phyloP scores from a whole-genome alignment of 2,329 filamentous ascomycete species.

The Mycosphaerella arachidis region DNA sequence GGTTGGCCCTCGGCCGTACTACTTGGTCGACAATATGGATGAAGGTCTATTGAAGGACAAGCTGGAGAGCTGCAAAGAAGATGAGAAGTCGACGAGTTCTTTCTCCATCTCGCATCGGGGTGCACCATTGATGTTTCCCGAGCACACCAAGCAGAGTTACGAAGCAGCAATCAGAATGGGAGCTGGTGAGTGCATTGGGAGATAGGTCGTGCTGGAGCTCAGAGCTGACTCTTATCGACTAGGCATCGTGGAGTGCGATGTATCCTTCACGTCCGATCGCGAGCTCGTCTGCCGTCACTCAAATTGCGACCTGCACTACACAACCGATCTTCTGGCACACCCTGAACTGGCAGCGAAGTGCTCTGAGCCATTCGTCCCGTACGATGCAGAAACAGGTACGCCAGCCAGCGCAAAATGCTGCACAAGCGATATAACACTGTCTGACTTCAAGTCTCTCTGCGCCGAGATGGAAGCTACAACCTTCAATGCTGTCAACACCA shows the following conservation, averaged over 20 bases:
- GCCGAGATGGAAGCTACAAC: conserved; percentile 67
- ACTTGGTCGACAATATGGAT: conserved; percentile 60
- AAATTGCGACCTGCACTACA: conserved; percentile 64
- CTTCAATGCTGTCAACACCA: conserved; percentile 52
- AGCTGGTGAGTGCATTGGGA: conserved; percentile 40
- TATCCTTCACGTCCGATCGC: conserved; percentile 61
- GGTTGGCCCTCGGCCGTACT: conserved; percentile 61
- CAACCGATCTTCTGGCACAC: conserved; percentile 61
- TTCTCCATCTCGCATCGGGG: conserved; percentile 61
- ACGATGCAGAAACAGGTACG: conserved; percentile 28
- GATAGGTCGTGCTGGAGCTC: neutral
- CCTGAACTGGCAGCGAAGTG: conserved; percentile 63
- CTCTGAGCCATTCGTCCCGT: conserved; percentile 56
- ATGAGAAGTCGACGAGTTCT: conserved; percentile 47
- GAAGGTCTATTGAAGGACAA: conserved; percentile 56
- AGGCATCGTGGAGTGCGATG: conserved; percentile 61
- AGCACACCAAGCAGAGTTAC: conserved; percentile 58
- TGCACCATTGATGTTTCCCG: conserved; percentile 59
- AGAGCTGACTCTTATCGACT: neutral
- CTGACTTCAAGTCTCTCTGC: conserved; percentile 64
- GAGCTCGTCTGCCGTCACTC: conserved; percentile 65
- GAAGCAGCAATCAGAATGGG: conserved; percentile 64
- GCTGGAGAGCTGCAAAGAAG: conserved; percentile 56
- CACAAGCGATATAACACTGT: conserved; percentile 65
- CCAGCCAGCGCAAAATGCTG: conserved; percentile 64